These are phyloP conservation scores for Kazachstania viticola DNA, from an alignment of 805 yeast genomes.

Conservation along the genomic window DNA sequence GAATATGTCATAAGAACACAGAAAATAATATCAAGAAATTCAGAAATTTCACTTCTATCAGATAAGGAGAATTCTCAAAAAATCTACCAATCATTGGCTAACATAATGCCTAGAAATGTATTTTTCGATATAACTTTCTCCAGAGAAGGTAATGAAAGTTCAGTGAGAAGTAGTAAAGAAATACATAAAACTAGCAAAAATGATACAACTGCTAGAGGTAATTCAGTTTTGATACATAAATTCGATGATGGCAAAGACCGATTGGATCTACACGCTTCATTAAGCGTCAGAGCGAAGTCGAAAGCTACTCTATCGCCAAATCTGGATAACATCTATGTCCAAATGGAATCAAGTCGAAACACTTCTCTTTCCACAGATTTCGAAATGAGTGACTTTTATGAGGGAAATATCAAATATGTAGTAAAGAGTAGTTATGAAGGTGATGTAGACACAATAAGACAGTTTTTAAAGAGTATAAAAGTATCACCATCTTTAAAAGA, in stretches of 20 bases:
- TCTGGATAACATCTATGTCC: slow-evolving; percentile 35
- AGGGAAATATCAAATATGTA: slow-evolving; percentile 12
- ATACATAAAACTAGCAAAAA: not conserved
- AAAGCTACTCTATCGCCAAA: slow-evolving; percentile 30
- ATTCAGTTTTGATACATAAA: too few relatives aligned
- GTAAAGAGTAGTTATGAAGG: slow-evolving; percentile 57
- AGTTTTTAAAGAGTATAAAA: slow-evolving; percentile 40
- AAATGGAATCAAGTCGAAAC: slow-evolving; percentile 30
- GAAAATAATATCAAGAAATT: slow-evolving; percentile 28
- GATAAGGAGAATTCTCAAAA: slow-evolving; percentile 14
- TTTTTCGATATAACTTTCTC: slow-evolving; percentile 34
- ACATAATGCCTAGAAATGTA: slow-evolving; percentile 38
- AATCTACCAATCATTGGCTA: slow-evolving; percentile 16
- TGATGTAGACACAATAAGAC: slow-evolving; percentile 46
- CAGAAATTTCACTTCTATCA: slow-evolving; percentile 5
- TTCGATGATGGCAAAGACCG: too few relatives aligned
- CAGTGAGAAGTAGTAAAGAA: not conserved
- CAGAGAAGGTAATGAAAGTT: slow-evolving; percentile 1
- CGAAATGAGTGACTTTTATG: not conserved
- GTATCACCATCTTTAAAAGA: slow-evolving; percentile 48
- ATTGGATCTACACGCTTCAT: slow-evolving; percentile 26
- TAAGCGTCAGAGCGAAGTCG: slow-evolving; percentile 29
- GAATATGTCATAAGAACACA: slow-evolving; percentile 56
- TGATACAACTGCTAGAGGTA: slow-evolving; percentile 7
- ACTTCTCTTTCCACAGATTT: slow-evolving; percentile 7